Evolutionary conservation across 2,329 filamentous ascomycete species (phyloP).

Genomic region (Nannizziopsis arthrosporioides): DNA sequence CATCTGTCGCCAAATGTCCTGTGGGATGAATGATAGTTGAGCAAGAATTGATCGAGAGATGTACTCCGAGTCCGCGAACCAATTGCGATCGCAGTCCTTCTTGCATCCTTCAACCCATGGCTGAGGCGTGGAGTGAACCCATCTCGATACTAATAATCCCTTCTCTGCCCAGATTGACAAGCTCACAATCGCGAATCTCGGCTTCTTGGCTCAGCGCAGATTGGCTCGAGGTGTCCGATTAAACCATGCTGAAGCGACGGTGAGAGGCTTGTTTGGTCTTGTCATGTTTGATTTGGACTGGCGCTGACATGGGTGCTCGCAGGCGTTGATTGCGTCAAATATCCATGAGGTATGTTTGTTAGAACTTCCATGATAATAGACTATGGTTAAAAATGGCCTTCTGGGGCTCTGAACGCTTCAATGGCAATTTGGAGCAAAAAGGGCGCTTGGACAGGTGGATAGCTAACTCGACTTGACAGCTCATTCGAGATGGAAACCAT

Average conservation of each 20-base stretch:
- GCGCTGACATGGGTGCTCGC: neutral
- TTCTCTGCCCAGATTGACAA: conserved; percentile 64
- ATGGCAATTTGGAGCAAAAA: no score
- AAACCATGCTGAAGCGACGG: conserved; percentile 80
- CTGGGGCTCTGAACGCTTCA: no score
- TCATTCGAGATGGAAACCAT: conserved; percentile 92
- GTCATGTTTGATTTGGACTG: neutral
- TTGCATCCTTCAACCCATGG: neutral
- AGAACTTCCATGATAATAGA: no score
- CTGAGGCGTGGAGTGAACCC: neutral
- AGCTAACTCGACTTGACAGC: conserved; percentile 31
- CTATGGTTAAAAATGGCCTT: neutral
- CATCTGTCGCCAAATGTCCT: neutral
- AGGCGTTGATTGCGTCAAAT: conserved; percentile 60
- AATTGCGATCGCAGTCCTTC: neutral
- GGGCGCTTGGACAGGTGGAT: neutral
- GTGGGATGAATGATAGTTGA: neutral
- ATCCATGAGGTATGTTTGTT: conserved; percentile 60
- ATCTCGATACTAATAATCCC: conserved; percentile 2
- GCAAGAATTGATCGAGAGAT: neutral
- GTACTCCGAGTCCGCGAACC: neutral
- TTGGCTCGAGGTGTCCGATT: conserved; percentile 78
- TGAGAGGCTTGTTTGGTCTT: conserved; percentile 28
- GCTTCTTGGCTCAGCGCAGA: conserved; percentile 73
- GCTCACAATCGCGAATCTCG: conserved; percentile 81